phyloP scores from a whole-genome alignment of 768 basidiomycete genomes.

The Suillus brevipes region DNA sequence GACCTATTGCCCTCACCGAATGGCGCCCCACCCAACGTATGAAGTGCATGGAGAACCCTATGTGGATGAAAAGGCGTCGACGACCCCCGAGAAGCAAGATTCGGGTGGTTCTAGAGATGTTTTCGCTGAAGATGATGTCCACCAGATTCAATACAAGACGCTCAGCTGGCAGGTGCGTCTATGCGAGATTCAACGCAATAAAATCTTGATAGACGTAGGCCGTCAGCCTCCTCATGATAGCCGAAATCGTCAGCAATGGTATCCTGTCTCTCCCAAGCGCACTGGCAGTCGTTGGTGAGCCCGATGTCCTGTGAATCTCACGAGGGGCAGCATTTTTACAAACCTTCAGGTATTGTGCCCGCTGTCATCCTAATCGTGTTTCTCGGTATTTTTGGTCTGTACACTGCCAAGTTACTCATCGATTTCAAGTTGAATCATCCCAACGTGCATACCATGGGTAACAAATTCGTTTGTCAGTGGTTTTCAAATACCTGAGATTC shows the following conservation, averaged over 20 bases:
- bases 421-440: slow-evolving; percentile 60
- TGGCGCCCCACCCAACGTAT: slow-evolving; percentile 6
- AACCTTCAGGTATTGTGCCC: slow-evolving; percentile 44
- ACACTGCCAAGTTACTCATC: slow-evolving; percentile 52
- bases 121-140: slow-evolving; percentile 43
- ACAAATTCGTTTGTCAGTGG: neutral
- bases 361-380: slow-evolving; percentile 55
- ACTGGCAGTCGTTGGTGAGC: slow-evolving; percentile 50
- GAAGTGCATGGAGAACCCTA: neutral
- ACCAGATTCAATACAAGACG: slow-evolving; percentile 54
- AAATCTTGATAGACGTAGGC: slow-evolving; percentile 32
- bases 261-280: slow-evolving; percentile 54
- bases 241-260: slow-evolving; percentile 58
- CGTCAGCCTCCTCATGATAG: slow-evolving; percentile 53
- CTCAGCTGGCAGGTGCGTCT: slow-evolving; percentile 48
- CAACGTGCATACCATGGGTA: slow-evolving; percentile 54
- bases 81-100: slow-evolving; percentile 1
- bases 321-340: neutral
- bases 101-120: slow-evolving; percentile 33
- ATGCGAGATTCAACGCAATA: neutral
- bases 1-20: neutral
- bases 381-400: slow-evolving; percentile 50
- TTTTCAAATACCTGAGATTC: neutral
- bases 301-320: neutral
- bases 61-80: slow-evolving; percentile 4